Evolutionary conservation across 2,329 filamentous ascomycete species (phyloP), one percentile per base, ranked within the genome.

Genomic region (Aspergillus amoenus): DNA sequence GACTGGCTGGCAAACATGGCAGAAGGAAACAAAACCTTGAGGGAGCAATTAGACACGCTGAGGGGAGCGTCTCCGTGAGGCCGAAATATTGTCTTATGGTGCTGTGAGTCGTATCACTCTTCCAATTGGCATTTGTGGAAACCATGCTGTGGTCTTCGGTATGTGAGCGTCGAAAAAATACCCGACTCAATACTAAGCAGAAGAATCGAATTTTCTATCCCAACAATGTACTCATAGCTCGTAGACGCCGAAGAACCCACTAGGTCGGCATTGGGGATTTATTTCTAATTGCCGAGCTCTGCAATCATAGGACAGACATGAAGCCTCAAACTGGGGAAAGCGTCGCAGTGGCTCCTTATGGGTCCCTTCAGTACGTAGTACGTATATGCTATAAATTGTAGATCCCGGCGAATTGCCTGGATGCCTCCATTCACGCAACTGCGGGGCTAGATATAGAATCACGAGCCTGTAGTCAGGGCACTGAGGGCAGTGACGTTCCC

Each of bases 221-320:
- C 12, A 24, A 43, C 12, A 44, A 9, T 44, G 42, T 21, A 44
- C 42, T 21, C 27, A 17, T 42, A 39, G 12, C 17, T 49, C 18
- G 8, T 22, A 7, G 30, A 17, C 17, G 34, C n/a, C 17, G 11
- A 15, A 46, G 51, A 41, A 40, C 22, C 42, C 51, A 46, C 32
- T 43, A 30, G 21, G 9, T 17, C 51, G 51, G 51, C 51, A 53
- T n/a, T 46, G 21, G 17, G 6, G 17, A 22, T 32, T 18, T 21
- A 30, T 3, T 30, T 41, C 4, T 13, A 53, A 45, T 27, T 53
- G 51, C 51, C 51, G 51, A 40, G 42, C 51, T 53, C 51, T 42
- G 51, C 43, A 39, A 21, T 41, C 9, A 7, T 18, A 9, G 5
- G 30, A 3, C 22, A 47, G 22, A 30, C 13, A 46, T 53, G 51